These are phyloP conservation scores for Aspergillus sclerotiicarbonarius DNA, from an alignment of 495 filamentous ascomycete species.

Conservation along the genomic window DNA sequence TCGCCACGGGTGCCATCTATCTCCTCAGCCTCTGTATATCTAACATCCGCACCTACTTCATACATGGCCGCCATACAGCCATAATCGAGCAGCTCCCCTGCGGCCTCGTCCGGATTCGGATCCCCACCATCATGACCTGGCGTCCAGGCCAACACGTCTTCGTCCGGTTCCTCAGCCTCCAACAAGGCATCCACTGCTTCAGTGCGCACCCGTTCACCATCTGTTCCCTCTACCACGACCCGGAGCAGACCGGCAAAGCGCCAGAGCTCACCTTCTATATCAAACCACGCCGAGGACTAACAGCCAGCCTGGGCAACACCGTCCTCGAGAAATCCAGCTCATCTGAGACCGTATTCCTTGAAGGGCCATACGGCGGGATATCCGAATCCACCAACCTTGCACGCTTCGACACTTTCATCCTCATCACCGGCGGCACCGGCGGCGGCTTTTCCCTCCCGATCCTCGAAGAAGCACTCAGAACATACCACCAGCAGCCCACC, in stretches of 20 bases:
- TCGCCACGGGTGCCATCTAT: conserved; percentile 53
- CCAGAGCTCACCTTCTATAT: conserved; percentile 41
- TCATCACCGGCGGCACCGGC: conserved; percentile 57
- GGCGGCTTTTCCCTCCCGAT: conserved; percentile 48
- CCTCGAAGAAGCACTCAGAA: conserved; percentile 28
- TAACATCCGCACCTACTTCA: conserved; percentile 43
- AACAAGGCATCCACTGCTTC: conserved; percentile 37
- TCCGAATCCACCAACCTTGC: conserved; percentile 17
- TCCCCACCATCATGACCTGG: conserved; percentile 48
- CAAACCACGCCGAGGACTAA: conserved; percentile 41
- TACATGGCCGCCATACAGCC: conserved; percentile 47
- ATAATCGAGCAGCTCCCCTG: conserved; percentile 40
- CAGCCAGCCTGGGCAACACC: conserved; percentile 34
- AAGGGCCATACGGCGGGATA: conserved; percentile 53
- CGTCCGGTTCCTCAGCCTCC: conserved; percentile 40
- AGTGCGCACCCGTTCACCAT: conserved; percentile 55
- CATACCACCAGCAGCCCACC: conserved; percentile 15
- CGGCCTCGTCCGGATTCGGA: conserved; percentile 42
- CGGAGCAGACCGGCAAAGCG: not conserved
- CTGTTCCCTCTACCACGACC: conserved; percentile 34
- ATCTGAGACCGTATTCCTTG: conserved; percentile 37
- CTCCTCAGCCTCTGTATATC: conserved; percentile 39
- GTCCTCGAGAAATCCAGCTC: conserved; percentile 30
- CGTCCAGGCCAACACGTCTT: conserved; percentile 50
- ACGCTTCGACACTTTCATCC: conserved; percentile 37